These are phyloP conservation scores for Suillus luteus DNA, from an alignment of 768 basidiomycete genomes.

Conservation along the genomic window DNA sequence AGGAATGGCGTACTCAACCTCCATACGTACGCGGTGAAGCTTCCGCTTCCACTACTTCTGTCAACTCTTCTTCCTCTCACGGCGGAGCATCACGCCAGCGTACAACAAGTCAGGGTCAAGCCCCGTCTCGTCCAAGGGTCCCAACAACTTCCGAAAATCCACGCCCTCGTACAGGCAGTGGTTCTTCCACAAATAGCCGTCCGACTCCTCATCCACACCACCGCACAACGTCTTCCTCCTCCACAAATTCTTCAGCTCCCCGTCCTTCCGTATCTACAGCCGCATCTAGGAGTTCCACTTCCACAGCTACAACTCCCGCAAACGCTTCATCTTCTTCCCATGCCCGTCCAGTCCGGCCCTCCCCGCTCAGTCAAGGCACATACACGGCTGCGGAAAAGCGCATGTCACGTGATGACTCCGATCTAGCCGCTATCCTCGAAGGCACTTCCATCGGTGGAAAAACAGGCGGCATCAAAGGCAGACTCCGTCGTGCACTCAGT, in stretches of 20 bases:
- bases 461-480: constrained; percentile 74
- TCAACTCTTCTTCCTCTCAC: constrained; percentile 61
- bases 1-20: constrained; percentile 65
- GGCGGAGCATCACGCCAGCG: constrained; percentile 55
- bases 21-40: constrained; percentile 82
- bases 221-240: constrained; percentile 35
- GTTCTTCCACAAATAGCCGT: constrained; percentile 27
- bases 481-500: constrained; percentile 71
- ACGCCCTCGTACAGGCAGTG: constrained; percentile 35
- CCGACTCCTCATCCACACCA: constrained; percentile 30
- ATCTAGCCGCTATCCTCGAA: constrained; percentile 57
- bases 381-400: constrained; percentile 68
- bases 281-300: constrained; percentile 30
- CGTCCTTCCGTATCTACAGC: constrained; percentile 31
- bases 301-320: constrained; percentile 17
- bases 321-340: constrained; percentile 26
- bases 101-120: constrained; percentile 76
- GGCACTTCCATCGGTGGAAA: constrained; percentile 49
- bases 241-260: constrained; percentile 24
- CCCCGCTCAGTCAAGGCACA: constrained; percentile 40
- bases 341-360: constrained; percentile 34
- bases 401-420: constrained; percentile 77
- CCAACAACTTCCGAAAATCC: constrained; percentile 29
- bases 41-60: constrained; percentile 75
- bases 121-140: constrained; percentile 46